These are phyloP conservation scores for Porodaedalea pini DNA, from an alignment of 1,284 basidiomycete genomes.

Conservation along the genomic window DNA sequence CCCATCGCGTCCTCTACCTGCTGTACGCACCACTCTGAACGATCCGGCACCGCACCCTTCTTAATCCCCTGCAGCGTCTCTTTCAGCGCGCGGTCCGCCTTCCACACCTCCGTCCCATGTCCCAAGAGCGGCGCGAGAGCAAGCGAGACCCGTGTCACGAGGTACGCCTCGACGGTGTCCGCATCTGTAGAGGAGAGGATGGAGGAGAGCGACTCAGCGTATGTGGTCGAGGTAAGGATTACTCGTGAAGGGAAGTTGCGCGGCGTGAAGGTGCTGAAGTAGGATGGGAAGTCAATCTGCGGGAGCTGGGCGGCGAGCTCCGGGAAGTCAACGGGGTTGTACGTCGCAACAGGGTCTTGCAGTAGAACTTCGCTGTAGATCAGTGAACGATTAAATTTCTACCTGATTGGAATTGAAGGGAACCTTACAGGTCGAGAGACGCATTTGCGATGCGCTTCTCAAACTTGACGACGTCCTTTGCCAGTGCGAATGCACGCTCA, in stretches of 20 bases:
- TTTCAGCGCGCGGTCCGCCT: constrained; percentile 63
- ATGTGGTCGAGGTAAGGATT: constrained; percentile 84
- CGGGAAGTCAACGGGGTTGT: constrained; percentile 77
- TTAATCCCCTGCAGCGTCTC: constrained; percentile 82
- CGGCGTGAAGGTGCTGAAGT: constrained; percentile 82
- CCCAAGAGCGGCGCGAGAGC: constrained; percentile 68
- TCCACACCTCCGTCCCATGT: constrained; percentile 69
- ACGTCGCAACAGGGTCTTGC: constrained; percentile 82
- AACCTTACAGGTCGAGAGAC: constrained; percentile 75
- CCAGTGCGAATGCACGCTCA: constrained; percentile 57
- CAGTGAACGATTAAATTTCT: constrained; percentile 10
- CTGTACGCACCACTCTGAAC: constrained; percentile 72
- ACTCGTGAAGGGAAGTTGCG: constrained; percentile 73
- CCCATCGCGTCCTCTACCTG: constrained; percentile 65
- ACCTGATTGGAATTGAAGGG: not conserved
- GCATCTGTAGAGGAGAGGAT: constrained; percentile 70
- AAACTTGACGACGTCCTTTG: constrained; percentile 74
- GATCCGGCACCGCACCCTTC: constrained; percentile 80
- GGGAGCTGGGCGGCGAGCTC: constrained; percentile 72
- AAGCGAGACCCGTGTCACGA: constrained; percentile 69
- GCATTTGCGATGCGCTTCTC: constrained; percentile 81
- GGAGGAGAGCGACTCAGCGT: constrained; percentile 62
- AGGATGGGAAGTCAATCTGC: constrained; percentile 78
- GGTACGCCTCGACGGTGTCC: constrained; percentile 83
- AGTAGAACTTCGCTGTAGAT: constrained; percentile 52